Evolutionary conservation across 2,329 filamentous ascomycete genomes (phyloP).

Genomic region (Xylaria arbuscula): DNA sequence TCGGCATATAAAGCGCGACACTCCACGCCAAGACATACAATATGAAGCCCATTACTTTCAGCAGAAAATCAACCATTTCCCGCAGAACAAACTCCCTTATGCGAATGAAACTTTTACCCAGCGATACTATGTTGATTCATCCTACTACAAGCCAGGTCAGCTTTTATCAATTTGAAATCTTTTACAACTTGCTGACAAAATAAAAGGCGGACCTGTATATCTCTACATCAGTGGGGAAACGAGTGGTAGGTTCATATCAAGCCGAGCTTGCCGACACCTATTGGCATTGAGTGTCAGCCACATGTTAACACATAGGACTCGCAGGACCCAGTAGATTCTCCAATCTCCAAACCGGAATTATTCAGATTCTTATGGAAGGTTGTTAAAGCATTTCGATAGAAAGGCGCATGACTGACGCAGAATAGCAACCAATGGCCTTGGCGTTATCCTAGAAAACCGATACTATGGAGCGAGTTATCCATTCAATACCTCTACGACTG

Average conservation of each 20-base stretch:
- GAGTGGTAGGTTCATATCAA: conserved; percentile 36
- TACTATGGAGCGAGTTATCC: conserved; percentile 63
- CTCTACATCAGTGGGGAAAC: conserved; percentile 52
- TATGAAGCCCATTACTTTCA: conserved; percentile 49
- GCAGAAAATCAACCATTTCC: conserved; percentile 60
- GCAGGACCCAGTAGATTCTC: conserved; percentile 44
- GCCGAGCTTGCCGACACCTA: neutral
- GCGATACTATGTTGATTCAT: conserved; percentile 64
- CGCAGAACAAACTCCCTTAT: conserved; percentile 52
- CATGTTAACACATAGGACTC: neutral
- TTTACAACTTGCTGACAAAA: conserved; percentile 31
- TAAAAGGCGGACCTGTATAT: conserved; percentile 57
- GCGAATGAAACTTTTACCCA: conserved; percentile 63
- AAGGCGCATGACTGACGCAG: conserved; percentile 10
- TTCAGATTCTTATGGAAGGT: conserved; percentile 64
- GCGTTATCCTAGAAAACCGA: conserved; percentile 64
- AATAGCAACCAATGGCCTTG: conserved; percentile 61
- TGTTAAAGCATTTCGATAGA: neutral
- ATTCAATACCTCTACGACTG: conserved; percentile 59
- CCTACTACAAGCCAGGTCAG: conserved; percentile 61
- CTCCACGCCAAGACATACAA: conserved; percentile 38
- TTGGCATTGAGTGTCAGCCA: neutral
- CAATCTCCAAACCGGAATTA: conserved; percentile 53
- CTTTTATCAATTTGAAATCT: neutral
- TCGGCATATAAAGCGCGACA: conserved; percentile 39